Evolutionary conservation across 1,139 yeast species (phyloP), one percentile per base, ranked within the genome.

Genomic region (Blastobotrys serpentis): DNA sequence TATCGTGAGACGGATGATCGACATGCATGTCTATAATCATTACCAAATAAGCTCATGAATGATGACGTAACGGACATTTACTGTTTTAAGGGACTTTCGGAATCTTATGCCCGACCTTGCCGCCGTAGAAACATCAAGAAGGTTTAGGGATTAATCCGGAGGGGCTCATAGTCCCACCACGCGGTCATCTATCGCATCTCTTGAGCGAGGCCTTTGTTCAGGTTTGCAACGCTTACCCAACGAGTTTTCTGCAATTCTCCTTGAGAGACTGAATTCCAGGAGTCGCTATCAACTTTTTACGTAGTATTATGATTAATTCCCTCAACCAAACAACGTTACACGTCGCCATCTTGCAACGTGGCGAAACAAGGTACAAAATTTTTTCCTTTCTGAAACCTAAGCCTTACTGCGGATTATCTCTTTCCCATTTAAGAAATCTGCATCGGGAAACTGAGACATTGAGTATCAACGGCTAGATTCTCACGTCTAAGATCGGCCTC

Each of bases 1-100:
- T 29, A 29, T 29, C 32, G 32, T 29, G 32, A 29, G 32, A 29
- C 32, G 32, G 32, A 29, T 11, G 32, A 29, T 29, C 32, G 7
- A 14, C 32, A 29, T 29, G 32, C 32, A 29, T 29, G 32, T 29
- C 32, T 29, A 11, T 6, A 29, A 29, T 29, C 10, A 29, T 11
- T 23, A 10, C 32, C 13, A 29, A 29, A 29, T 29, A 29, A 29
- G 32, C 32, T 29, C 32, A 29, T 6, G n/a, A 11, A 14, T 14
- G 13, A 6, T 29, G 32, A 29, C 32, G 32, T 29, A 6, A 29
- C 13, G n/a, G n/a, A n/a, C 32, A 23, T 23, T 23, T 23, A n/a
- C n/a, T n/a, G n/a, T n/a, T n/a, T n/a, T 10, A 10, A 11, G 13
- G 32, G 32, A 11, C 32, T 11, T 14, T 29, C 32, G 32, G 32